These are phyloP conservation scores for Microglena sp. DNA, from an alignment of 139 green algal species.

Conservation along the genomic window DNA sequence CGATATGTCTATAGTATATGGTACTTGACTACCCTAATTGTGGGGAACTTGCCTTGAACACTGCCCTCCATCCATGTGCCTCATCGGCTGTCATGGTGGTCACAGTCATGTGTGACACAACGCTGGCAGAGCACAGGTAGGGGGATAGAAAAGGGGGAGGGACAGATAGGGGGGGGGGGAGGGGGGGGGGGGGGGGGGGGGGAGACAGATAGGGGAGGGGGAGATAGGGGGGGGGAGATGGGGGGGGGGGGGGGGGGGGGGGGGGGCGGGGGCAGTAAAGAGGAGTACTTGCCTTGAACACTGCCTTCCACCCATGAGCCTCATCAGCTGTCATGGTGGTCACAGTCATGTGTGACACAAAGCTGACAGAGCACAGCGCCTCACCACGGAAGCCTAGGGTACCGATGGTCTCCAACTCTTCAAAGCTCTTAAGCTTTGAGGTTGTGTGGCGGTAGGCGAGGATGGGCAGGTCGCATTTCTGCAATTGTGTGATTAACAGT, in stretches of 20 bases:
- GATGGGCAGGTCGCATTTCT: conserved; percentile 73
- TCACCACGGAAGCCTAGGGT: conserved; percentile 94
- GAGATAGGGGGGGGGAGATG: no score
- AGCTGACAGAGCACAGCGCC: conserved; percentile 83
- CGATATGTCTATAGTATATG: no score
- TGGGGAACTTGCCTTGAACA: no score
- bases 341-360: conserved; percentile 81
- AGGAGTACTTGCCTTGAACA: no score
- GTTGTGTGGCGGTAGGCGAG: conserved; percentile 81
- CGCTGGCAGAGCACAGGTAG: conserved; percentile 83
- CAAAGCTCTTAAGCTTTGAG: conserved; percentile 81
- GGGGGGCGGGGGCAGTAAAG: no score
- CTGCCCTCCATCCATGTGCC: conserved; percentile 50
- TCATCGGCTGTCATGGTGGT: conserved; percentile 75
- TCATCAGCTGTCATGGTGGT: conserved; percentile 75
- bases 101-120: conserved; percentile 81
- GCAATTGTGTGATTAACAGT: neutral
- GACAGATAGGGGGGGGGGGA: no score
- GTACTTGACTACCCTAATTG: no score
- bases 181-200: no score
- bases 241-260: no score
- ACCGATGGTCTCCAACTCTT: conserved; percentile 74
- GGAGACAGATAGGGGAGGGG: no score
- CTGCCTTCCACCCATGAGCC: conserved; percentile 50
- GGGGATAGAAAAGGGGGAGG: no score